Percentiles rank a stretch among this genome's conserved stretches.
These are phyloP conservation scores for Dentipellis sp. DNA, from an alignment of 768 basidiomycete species.

Conservation along the genomic window DNA sequence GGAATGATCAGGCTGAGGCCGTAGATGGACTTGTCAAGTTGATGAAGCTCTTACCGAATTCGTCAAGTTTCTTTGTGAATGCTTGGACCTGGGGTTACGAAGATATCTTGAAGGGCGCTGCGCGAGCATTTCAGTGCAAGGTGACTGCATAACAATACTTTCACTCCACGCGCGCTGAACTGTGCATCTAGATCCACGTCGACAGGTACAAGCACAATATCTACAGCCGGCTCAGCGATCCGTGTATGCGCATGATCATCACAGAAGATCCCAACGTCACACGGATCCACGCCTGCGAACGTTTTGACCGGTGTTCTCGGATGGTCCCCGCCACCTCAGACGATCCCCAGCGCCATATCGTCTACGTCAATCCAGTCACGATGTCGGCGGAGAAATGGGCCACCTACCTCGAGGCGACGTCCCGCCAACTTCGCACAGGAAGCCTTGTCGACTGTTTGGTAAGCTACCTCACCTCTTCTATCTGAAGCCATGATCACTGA, in stretches of 20 bases:
- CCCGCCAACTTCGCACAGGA: conserved; percentile 31
- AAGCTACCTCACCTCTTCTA: conserved; percentile 13
- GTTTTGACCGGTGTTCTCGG: conserved; percentile 61
- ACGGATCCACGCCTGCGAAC: conserved; percentile 92
- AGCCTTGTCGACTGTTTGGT: conserved; percentile 58
- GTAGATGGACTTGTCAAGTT: conserved; percentile 58
- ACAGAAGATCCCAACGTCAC: conserved; percentile 53
- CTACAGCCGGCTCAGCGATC: conserved; percentile 48
- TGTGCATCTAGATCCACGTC: conserved; percentile 59
- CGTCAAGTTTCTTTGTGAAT: conserved; percentile 81
- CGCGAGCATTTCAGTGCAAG: conserved; percentile 52
- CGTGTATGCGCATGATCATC: conserved; percentile 48
- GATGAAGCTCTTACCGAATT: conserved; percentile 54
- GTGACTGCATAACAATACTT: conserved; percentile 23
- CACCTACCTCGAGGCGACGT: conserved; percentile 35
- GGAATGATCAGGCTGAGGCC: conserved; percentile 45
- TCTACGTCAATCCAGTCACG: conserved; percentile 79
- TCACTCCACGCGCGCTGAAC: background rate
- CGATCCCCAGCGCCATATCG: conserved; percentile 44
- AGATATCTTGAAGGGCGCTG: conserved; percentile 72
- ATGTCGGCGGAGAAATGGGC: conserved; percentile 56
- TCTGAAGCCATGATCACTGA: background rate
- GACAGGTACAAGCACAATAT: conserved; percentile 81
- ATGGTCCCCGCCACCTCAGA: conserved; percentile 27
- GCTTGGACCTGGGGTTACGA: conserved; percentile 98